Base-by-base conservation (phyloP, 225 moss, liverwort and hornwort species). In the Antitrichia curtipendula region DNA sequence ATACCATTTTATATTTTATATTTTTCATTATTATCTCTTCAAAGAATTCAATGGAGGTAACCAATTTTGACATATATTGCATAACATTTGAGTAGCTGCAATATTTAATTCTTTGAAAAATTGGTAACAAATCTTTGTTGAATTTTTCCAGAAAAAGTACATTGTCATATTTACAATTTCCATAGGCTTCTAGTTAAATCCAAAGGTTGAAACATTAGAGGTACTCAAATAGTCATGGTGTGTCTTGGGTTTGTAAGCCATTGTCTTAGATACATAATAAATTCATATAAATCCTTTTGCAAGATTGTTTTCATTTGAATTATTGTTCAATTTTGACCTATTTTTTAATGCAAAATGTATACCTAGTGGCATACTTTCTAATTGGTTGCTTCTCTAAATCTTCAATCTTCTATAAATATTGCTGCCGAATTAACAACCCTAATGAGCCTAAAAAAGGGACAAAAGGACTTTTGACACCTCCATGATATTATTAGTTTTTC, bases 341-440 rank as follows among this genome's bases (percentile, higher is more conserved):
- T 73, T 73, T 73, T 73, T 3, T 0, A 73, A 18, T 73, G 18
- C 73, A 73, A 18, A 3, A 6, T 47, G 18, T 11, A 10, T 19
- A 18, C 8, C 3, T 1, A 47, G 6, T 29, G 6, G 50, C 4
- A 1, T 18, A 29, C 6, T 72, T 2, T 18, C 50, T 50, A 50
- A 13, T 50, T 29, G 3, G 1, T 1, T 43, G 9, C 5, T 45
- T 72, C 13, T 50, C 15, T 4, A 50, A 50, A 50, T 50, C 13
- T 50, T 50, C 50, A 50, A 15, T 50, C 50, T 41, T 25, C 14
- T 28, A 0, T 27, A 45, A 28, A 45, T 10, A 28, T 10, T 28
- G 2, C 2, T 24, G 1, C 3, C 8, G 6, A 0, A 0, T 29
- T 29, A 16, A 9, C 3, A 45, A 9, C 3, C 29, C 4, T 29